Percentiles rank a stretch among this genome's conserved stretches.
phyloP scores from a whole-genome alignment of 495 filamentous ascomycete species.

The Alectoria sarmentosa region DNA sequence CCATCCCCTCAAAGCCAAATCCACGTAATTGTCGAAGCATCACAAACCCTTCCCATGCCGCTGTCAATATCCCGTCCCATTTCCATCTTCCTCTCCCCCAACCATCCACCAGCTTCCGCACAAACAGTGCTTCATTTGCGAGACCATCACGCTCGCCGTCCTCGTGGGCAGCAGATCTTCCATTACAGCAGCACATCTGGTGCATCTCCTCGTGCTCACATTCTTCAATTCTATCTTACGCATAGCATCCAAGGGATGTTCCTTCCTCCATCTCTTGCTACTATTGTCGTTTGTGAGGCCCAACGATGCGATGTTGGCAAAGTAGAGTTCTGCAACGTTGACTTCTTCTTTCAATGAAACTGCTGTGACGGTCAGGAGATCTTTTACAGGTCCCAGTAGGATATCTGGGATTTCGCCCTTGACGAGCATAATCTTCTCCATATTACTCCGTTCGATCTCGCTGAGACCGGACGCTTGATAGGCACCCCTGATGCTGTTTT shows the following conservation, averaged over 20 bases:
- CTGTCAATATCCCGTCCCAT: background rate
- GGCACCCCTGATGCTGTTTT: constrained; percentile 40
- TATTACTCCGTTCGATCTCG: constrained; percentile 40
- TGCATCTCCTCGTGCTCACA: constrained; percentile 43
- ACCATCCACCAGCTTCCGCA: constrained; percentile 27
- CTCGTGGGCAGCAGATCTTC: constrained; percentile 43
- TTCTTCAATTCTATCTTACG: constrained; percentile 32
- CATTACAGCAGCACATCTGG: constrained; percentile 55
- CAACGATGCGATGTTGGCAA: constrained; percentile 45
- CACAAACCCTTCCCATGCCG: background rate
- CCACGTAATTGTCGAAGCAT: background rate
- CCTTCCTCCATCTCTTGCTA: constrained; percentile 34
- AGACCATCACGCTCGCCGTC: constrained; percentile 11
- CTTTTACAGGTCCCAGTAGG: constrained; percentile 37
- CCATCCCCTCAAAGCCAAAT: background rate
- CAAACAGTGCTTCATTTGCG: constrained; percentile 20
- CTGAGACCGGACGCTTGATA: constrained; percentile 42
- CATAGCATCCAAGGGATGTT: constrained; percentile 39
- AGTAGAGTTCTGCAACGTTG: constrained; percentile 42
- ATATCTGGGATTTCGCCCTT: constrained; percentile 40
- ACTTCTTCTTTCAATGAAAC: constrained; percentile 38
- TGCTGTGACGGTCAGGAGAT: constrained; percentile 38
- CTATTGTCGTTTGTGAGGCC: constrained; percentile 39
- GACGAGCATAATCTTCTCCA: constrained; percentile 44
- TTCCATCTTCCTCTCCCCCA: constrained; percentile 11